Base-by-base conservation (phyloP, 768 basidiomycete genomes). In the Tricholoma bakamatsutake region DNA sequence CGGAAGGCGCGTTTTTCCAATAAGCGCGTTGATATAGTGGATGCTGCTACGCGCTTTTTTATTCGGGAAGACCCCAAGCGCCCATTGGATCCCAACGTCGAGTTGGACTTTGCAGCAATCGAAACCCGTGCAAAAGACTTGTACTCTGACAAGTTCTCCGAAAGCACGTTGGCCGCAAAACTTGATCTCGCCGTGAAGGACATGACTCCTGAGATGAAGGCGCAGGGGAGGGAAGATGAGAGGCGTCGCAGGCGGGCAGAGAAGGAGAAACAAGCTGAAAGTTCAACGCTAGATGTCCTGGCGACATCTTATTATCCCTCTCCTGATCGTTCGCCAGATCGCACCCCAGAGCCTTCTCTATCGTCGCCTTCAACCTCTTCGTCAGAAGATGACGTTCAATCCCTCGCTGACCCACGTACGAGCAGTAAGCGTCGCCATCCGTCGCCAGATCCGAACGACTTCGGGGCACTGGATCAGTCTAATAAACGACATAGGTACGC, bases 1-100 rank as follows among this genome's bases (percentile, higher is more conserved):
- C 73, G 77, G 2, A 69, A 67, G 47, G 47, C 51, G 0, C 66
- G 61, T 10, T 79, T 75, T 53, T 39, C 57, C 0, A 70, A 72
- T 45, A 71, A 68, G 27, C 70, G 72, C 13, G 59, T 49, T 7
- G 61, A 69, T 11, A 74, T 76, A 8, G 58, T 77, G 15, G 64
- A 66, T 2, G 76, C 74, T 6, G 79, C 79, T 5, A 66, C 61
- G 3, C 63, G 61, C 2, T 72, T 71, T 42, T 75, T 75, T 54
- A 50, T 61, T 18, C 34, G 52, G 30, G 53, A 60, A 1, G 59
- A 64, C n/a, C 54, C 50, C 9, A 59, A 55, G 10, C n/a, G 55
- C 9, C 65, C 66, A 2, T 56, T 70, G 6, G 54, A 63, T 21
- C 47, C 59, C 18, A 39, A 55, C 13, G 21, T 71, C 5, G 55